Conservation (phyloP, 2,329 filamentous ascomycete species). For the Orbilia quercus region DNA sequence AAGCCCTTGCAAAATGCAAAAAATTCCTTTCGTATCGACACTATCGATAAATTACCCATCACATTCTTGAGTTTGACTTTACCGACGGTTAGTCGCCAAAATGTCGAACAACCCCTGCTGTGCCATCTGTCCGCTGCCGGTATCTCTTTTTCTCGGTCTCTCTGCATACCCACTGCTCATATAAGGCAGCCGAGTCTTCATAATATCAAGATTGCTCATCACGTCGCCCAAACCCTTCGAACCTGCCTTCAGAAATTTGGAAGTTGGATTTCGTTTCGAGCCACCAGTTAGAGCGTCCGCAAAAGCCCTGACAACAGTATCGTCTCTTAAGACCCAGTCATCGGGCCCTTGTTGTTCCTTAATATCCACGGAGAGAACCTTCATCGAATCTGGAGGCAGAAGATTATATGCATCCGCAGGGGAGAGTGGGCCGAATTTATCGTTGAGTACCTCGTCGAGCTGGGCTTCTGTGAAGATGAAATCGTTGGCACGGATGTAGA, state of each 20-base stretch:
- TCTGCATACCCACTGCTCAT: neutral
- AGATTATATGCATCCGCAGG: constrained; percentile 11
- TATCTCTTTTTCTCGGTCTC: neutral
- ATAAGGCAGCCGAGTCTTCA: neutral
- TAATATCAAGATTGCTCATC: neutral
- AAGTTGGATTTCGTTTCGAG: constrained; percentile 2
- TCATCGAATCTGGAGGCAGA: constrained; percentile 4
- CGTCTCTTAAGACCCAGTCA: constrained; percentile 24
- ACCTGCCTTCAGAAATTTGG: neutral
- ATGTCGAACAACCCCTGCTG: neutral
- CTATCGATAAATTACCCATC: neutral
- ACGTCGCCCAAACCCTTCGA: neutral
- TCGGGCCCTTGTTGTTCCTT: neutral
- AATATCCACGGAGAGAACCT: constrained; percentile 4
- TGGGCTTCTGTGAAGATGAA: constrained; percentile 88
- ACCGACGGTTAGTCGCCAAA: neutral
- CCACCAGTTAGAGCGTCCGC: constrained; percentile 41
- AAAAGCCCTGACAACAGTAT: constrained; percentile 12
- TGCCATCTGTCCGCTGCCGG: neutral
- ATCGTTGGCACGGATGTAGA: constrained; percentile 86
- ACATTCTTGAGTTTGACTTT: neutral
- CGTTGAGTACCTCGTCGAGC: constrained; percentile 79
- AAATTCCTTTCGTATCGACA: too few species aligned
- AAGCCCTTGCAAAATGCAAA: too few species aligned
- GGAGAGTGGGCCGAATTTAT: constrained; percentile 66